Evolutionary conservation across 306 rosid genomes (phyloP).

Genomic region (Cicer cuneatum): DNA sequence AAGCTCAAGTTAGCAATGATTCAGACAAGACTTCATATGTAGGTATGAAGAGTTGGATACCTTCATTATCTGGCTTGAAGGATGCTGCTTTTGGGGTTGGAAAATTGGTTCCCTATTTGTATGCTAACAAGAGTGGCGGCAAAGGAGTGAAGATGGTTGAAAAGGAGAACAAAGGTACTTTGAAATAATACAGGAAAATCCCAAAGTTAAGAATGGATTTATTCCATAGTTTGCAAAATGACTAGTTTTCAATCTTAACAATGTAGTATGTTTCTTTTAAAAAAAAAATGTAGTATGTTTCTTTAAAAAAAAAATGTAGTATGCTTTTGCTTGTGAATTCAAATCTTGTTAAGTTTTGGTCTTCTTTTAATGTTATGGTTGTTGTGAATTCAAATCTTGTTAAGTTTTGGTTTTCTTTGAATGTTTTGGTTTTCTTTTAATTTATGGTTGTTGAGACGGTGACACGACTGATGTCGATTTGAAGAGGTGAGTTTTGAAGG

Average conservation of each 20-base stretch:
- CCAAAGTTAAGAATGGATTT: conserved; percentile 6
- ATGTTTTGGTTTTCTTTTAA: no score
- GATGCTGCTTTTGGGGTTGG: conserved; percentile 52
- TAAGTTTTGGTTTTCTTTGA: no score
- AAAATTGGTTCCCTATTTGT: conserved; percentile 75
- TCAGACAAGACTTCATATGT: conserved; percentile 41
- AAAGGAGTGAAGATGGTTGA: conserved; percentile 42
- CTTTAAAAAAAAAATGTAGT: no score
- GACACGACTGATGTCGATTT: no score
- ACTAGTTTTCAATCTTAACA: not conserved
- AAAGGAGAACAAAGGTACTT: conserved; percentile 60
- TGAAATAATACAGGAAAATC: conserved; percentile 45
- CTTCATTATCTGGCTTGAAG: conserved; percentile 53
- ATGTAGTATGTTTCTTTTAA: not conserved
- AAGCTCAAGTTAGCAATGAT: conserved; percentile 49
- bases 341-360: no score
- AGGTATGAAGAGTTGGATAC: conserved; percentile 62
- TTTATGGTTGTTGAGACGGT: no score
- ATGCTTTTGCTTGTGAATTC: no score
- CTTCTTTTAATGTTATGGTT: no score
- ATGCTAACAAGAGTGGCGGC: conserved; percentile 69
- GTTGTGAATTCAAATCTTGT: no score
- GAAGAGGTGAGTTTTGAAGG: no score
- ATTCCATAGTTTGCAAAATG: not conserved
- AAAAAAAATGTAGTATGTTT: no score